Conservation (phyloP, 2,329 filamentous ascomycete species). For the Epichloe baconii region DNA sequence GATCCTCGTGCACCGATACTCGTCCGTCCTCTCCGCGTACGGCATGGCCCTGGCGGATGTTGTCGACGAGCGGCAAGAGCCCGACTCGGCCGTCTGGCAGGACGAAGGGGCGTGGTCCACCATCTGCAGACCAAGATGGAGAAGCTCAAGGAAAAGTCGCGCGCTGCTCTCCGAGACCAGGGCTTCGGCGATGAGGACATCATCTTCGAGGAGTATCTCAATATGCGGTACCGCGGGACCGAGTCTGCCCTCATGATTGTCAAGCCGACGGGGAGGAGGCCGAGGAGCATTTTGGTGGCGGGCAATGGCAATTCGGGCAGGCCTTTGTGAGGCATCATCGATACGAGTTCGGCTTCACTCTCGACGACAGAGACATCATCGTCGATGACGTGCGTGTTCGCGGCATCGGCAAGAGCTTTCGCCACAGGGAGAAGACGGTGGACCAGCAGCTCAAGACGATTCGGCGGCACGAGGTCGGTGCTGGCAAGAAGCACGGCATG, state of each 20-base stretch:
- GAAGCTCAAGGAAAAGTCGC: constrained; percentile 66
- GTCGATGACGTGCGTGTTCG: constrained; percentile 81
- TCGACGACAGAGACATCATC: constrained; percentile 74
- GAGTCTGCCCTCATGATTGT: constrained; percentile 86
- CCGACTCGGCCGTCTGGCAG: constrained; percentile 50
- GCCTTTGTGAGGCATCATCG: constrained; percentile 81
- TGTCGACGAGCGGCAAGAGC: constrained; percentile 62
- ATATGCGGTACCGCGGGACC: constrained; percentile 83
- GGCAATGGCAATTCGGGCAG: constrained; percentile 70
- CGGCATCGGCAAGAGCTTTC: constrained; percentile 80
- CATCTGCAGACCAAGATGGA: constrained; percentile 63
- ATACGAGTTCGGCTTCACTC: constrained; percentile 85
- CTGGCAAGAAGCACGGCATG: constrained; percentile 49
- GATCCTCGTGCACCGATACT: constrained; percentile 31
- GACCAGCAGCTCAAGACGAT: constrained; percentile 69
- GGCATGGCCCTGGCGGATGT: constrained; percentile 33
- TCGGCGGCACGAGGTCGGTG: constrained; percentile 41
- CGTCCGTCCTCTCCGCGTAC: constrained; percentile 32
- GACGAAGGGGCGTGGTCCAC: constrained; percentile 41
- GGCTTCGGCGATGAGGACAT: constrained; percentile 66
- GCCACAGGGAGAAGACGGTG: constrained; percentile 66
- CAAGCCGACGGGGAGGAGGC: constrained; percentile 54
- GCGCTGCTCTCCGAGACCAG: constrained; percentile 54
- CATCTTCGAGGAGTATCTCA: constrained; percentile 81
- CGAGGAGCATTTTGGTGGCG: constrained; percentile 43